Evolutionary conservation across 371 early-diverging fungal genomes (phyloP), one percentile per base, ranked within the genome.

Genomic region (Lichtheimia hyalospora): DNA sequence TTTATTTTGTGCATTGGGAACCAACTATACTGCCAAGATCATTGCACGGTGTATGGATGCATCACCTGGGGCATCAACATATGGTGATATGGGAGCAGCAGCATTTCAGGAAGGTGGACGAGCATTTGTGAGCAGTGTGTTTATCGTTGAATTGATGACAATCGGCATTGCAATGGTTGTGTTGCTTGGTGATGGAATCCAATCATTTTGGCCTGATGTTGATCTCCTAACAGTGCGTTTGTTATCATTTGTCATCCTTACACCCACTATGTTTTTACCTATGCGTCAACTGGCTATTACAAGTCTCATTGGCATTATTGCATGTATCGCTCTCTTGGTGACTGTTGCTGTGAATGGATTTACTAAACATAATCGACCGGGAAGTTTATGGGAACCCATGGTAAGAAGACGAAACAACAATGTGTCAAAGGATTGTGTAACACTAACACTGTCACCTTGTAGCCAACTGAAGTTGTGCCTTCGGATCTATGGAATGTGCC

Each of bases 11-110:
- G 65, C 77, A 3, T 8, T 71, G 20, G 60, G 75, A n/a, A 81
- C 84, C 6, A 73, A 74, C 44, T 77, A 82, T 43, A 84, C 87
- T 0, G 89, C 85, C 53, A 83, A 76, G 58, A 28, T 87, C 10
- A 69, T 89, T 28, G 80, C 68, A 4, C 61, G 66, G 3, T 70
- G 70, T 39, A 27, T 70, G 46, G 70, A 70, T 21, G 68, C 50
- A 18, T 49, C 60, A 27, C 61, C 57, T 43, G 61, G 62, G 5
- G 62, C 66, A 4, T 52, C 61, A 13, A 82, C 82, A 3, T 87
- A 86, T 66, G 82, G 83, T 6, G 90, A 89, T 58, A 75, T 87
- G 58, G 90, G 85, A 42, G 82, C 84, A n/a, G 68, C 74, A 15
- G 88, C 90, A 13, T 89, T 84, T 68, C 87, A 88, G 52, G 68